Base-by-base conservation (phyloP, 225 moss, liverwort and hornwort species). In the Marchantia polymorpha region DNA sequence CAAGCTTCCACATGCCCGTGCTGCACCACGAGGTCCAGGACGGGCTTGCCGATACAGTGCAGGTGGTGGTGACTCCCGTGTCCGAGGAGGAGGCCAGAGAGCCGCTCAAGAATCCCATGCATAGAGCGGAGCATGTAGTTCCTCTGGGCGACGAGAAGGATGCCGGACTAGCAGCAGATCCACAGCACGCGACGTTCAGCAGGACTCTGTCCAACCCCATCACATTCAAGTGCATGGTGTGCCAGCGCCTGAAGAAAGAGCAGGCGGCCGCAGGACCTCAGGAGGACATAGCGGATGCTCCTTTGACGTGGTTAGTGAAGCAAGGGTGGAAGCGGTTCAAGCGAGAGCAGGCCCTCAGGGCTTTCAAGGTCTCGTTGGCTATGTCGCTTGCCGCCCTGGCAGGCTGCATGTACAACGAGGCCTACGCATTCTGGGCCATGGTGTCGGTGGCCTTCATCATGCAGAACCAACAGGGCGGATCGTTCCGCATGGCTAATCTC, bases 401-500 rank as follows among this genome's bases (percentile, higher is more conserved):
- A 52, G 85, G 81, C 19, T 77, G 77, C 30, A 1, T 8, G 26
- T 85, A 73, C 81, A 67, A 85, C 30, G 27, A 11, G 1, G 4
- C 63, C 0, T 81, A 81, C 26, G 81, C 81, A 59, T 85, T 75
- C 50, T 85, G 85, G 85, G 85, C 81, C 39, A 74, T 31, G 22
- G 52, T 85, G 31, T 73, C 78, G 0, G 75, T 85, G 25, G 81
- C 80, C 3, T 85, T 85, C 76, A 82, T 80, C 22, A 82, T 85
- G 22, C 85, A 85, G 55, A 76, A 80, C 31, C 71, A 82, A 7
- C 85, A 85, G 77, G 85, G 85, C 31, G 85, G 85, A 19, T 75
- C 82, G 0, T 79, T 79, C 23, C 82, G 82, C 10, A 85, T 85
- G 85, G 85, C 82, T 0, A 85, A 72, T 53, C 72, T 82, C 48